These are phyloP conservation scores for Mycena galericulata DNA, from an alignment of 768 basidiomycete species.

Conservation along the genomic window DNA sequence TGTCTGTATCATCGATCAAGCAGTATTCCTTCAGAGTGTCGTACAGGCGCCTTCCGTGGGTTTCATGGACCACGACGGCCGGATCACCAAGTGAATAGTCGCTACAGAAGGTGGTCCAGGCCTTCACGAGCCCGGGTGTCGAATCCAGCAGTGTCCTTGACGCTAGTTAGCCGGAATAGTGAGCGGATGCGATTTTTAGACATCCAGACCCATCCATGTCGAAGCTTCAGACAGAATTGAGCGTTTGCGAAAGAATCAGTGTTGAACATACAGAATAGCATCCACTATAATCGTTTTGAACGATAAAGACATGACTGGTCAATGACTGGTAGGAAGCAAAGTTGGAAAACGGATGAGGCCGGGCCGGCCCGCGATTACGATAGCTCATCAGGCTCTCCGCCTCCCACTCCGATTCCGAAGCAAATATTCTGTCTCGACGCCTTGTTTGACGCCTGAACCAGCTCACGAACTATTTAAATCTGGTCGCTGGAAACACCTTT, in stretches of 20 bases:
- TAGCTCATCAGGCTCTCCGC: no score
- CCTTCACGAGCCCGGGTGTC: conserved; percentile 83
- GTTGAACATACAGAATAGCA: conserved; percentile 34
- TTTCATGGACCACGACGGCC: conserved; percentile 61
- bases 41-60: conserved; percentile 81
- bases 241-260: no score
- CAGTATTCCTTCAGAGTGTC: conserved; percentile 84
- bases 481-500: no score
- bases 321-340: no score
- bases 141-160: conserved; percentile 64
- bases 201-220: conserved; percentile 47
- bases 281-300: conserved; percentile 35
- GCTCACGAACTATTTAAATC: no score
- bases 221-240: conserved; percentile 33
- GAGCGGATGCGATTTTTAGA: conserved; percentile 9
- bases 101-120: conserved; percentile 76
- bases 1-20: conserved; percentile 65
- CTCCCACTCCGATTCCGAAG: no score
- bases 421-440: no score
- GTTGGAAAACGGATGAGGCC: no score
- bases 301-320: conserved; percentile 11
- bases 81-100: conserved; percentile 70
- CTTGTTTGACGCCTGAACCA: no score
- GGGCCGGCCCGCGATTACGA: no score
- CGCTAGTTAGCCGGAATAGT: not conserved